Percentiles rank a stretch among this genome's conserved stretches.
Conservation (phyloP, 768 basidiomycete species). For the Russula abietina region DNA sequence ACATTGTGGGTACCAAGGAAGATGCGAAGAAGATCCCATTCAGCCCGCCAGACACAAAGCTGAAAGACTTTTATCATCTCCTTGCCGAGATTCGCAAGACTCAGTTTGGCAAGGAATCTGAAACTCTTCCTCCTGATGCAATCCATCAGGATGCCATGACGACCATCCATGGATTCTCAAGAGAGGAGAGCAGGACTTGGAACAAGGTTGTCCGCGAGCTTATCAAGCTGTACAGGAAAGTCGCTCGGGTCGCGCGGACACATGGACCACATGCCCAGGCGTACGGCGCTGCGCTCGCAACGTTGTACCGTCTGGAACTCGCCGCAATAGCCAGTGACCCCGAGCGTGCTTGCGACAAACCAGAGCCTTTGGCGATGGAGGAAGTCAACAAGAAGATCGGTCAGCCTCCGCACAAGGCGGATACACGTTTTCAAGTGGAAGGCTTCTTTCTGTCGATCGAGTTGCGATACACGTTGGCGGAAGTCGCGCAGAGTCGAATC, state of each 20-base stretch:
- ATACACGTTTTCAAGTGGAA: conserved; percentile 32
- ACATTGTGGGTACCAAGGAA: conserved; percentile 7
- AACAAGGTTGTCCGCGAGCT: conserved; percentile 23
- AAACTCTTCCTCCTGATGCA: conserved; percentile 20
- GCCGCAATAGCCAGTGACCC: conserved; percentile 24
- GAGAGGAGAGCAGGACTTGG: conserved; percentile 28
- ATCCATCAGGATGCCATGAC: conserved; percentile 21
- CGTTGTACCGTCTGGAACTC: conserved; percentile 32
- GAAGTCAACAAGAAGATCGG: conserved; percentile 32
- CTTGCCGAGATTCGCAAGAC: background rate
- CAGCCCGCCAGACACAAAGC: background rate
- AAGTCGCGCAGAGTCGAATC: conserved; percentile 29
- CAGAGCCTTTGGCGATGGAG: conserved; percentile 29
- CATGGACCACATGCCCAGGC: conserved; percentile 36
- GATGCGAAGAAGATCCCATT: conserved; percentile 22
- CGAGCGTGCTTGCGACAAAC: conserved; percentile 22
- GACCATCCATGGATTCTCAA: conserved; percentile 23
- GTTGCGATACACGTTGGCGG: conserved; percentile 32
- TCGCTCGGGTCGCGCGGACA: conserved; percentile 26
- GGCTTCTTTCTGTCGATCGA: conserved; percentile 34
- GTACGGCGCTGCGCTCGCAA: conserved; percentile 33
- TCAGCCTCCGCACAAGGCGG: conserved; percentile 34
- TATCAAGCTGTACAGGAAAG: conserved; percentile 27
- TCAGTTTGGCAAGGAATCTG: conserved; percentile 14
- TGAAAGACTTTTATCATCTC: conserved; percentile 5